These are phyloP conservation scores for Dalbergia cultrata DNA, from an alignment of 306 rosid genomes.

Conservation along the genomic window DNA sequence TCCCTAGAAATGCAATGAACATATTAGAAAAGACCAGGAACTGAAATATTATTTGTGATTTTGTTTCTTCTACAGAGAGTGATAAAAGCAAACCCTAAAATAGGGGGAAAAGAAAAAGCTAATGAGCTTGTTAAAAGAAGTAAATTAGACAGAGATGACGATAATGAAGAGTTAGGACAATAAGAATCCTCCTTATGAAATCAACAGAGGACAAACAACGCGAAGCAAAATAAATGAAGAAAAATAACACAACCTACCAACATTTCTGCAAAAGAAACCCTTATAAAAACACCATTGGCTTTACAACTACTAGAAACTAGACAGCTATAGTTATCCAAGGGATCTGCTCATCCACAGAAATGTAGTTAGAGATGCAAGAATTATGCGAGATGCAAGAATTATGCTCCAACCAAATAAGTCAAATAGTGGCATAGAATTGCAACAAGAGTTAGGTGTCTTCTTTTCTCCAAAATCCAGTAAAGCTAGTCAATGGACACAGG, in stretches of 20 bases:
- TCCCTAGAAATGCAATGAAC: constrained; percentile 63
- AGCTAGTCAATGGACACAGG: constrained; percentile 14
- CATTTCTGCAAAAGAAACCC: constrained; percentile 6
- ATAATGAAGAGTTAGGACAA: not conserved
- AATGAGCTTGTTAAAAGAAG: constrained; percentile 3
- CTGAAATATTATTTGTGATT: constrained; percentile 1
- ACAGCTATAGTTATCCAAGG: not conserved
- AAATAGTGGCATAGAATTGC: constrained; percentile 23
- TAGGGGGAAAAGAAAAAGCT: constrained; percentile 23
- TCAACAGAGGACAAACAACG: not conserved
- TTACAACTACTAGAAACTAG: not conserved
- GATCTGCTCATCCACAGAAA: constrained; percentile 2
- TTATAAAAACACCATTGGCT: constrained; percentile 8
- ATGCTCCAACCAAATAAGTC: constrained; percentile 8
- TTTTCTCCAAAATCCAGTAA: constrained; percentile 18
- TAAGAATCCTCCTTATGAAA: not conserved
- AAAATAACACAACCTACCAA: not conserved
- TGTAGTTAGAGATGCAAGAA: constrained; percentile 2
- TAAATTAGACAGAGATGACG: not conserved
- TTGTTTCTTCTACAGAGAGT: constrained; percentile 11
- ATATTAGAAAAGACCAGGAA: constrained; percentile 31
- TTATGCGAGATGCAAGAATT: constrained; percentile 3
- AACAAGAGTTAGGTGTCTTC: not conserved
- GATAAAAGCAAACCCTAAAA: constrained; percentile 21
- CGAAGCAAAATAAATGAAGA: not conserved